phyloP scores from a whole-genome alignment of 805 yeast species.

The Pichia gijzeniarum region DNA sequence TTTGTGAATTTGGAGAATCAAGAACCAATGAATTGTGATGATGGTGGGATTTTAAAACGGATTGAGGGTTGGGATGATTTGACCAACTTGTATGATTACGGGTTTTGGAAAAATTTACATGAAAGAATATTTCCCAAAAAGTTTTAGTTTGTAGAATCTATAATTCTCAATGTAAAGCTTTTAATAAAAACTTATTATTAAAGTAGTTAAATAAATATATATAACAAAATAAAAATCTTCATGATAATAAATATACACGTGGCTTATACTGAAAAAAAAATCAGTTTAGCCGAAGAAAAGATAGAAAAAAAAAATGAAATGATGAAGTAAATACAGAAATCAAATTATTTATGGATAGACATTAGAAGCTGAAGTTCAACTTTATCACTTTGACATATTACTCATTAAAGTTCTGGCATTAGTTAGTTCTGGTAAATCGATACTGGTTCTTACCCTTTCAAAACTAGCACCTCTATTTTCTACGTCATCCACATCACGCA shows the following conservation, averaged over 20 bases:
- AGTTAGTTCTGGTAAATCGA: conserved; percentile 34
- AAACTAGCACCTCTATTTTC: conserved; percentile 19
- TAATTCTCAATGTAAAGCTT: too few relatives aligned
- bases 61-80: conserved; percentile 28
- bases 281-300: too few relatives aligned
- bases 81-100: conserved; percentile 43
- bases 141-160: neutral
- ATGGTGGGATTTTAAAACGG: conserved; percentile 6
- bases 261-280: too few relatives aligned
- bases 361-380: too few relatives aligned
- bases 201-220: neutral
- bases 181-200: neutral
- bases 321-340: neutral
- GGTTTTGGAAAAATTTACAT: conserved; percentile 37
- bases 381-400: conserved; percentile 18
- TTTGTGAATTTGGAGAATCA: conserved; percentile 12
- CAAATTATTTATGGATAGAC: too few relatives aligned
- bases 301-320: neutral
- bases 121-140: conserved; percentile 28
- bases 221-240: neutral
- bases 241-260: neutral
- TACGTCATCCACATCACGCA: conserved; percentile 13
- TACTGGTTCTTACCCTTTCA: conserved; percentile 31
- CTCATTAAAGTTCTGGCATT: conserved; percentile 31
- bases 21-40: conserved; percentile 2